These are phyloP conservation scores for Paecilomyces sp. DNA, from an alignment of 2,329 filamentous ascomycete genomes.

Conservation along the genomic window DNA sequence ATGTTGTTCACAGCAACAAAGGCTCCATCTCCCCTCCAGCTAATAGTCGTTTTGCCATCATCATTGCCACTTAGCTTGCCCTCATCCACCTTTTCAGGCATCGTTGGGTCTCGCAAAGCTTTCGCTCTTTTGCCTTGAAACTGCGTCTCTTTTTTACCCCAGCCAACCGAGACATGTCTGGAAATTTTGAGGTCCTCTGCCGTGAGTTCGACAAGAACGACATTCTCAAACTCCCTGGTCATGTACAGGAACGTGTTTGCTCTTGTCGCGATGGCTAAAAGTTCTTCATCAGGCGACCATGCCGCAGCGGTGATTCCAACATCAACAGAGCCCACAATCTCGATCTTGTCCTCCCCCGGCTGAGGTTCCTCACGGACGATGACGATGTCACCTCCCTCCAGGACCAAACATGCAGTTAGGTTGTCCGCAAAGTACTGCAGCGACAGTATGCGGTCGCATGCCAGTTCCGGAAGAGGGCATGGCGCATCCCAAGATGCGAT, in stretches of 20 bases:
- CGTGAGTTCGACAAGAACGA: constrained; percentile 66
- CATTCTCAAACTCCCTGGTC: constrained; percentile 82
- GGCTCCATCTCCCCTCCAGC: constrained; percentile 90
- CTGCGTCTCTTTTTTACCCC: constrained; percentile 97
- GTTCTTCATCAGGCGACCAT: constrained; percentile 94
- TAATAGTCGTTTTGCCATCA: constrained; percentile 64
- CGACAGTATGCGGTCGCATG: constrained; percentile 66
- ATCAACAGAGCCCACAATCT: constrained; percentile 92
- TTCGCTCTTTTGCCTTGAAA: constrained; percentile 87
- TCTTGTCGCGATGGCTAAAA: constrained; percentile 75
- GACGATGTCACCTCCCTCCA: constrained; percentile 87
- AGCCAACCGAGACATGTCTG: constrained; percentile 91
- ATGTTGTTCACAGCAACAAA: constrained; percentile 81
- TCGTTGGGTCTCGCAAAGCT: constrained; percentile 84
- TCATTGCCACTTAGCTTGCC: constrained; percentile 70
- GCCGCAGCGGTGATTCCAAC: constrained; percentile 80
- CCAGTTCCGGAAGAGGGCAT: constrained; percentile 67
- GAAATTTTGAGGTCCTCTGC: constrained; percentile 76
- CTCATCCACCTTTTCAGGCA: constrained; percentile 85
- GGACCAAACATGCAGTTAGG: constrained; percentile 68
- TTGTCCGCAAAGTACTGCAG: constrained; percentile 83
- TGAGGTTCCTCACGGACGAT: constrained; percentile 67
- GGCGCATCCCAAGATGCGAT: constrained; percentile 88
- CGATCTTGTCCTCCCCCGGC: constrained; percentile 68
- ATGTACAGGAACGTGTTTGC: constrained; percentile 79